phyloP scores from a whole-genome alignment of 2,329 filamentous ascomycete genomes.

The Arachnomyces sp. region DNA sequence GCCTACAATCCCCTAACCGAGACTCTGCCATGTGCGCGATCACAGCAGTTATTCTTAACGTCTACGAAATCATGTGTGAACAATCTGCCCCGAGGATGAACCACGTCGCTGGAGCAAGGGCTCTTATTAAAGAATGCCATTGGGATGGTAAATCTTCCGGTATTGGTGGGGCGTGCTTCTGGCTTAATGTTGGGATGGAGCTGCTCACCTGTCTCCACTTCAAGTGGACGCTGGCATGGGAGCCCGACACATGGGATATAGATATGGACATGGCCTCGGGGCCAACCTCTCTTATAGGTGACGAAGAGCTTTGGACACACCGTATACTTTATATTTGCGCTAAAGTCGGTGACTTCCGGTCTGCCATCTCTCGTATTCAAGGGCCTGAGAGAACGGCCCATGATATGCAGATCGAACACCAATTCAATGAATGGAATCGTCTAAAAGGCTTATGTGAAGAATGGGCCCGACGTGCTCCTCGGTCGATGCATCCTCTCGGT shows the following conservation, averaged over 20 bases:
- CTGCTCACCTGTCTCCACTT: conserved; percentile 79
- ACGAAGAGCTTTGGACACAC: conserved; percentile 80
- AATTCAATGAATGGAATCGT: conserved; percentile 66
- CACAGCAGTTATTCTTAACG: conserved; percentile 78
- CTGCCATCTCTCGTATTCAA: conserved; percentile 55
- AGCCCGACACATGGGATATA: conserved; percentile 82
- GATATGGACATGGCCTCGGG: conserved; percentile 62
- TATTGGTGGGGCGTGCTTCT: conserved; percentile 82
- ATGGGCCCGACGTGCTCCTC: conserved; percentile 71
- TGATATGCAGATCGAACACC: conserved; percentile 54
- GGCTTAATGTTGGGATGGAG: conserved; percentile 87
- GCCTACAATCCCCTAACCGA: conserved; percentile 73
- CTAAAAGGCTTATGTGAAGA: conserved; percentile 74
- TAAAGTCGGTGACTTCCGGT: conserved; percentile 78
- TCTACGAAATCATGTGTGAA: conserved; percentile 89
- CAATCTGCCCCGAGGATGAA: conserved; percentile 73
- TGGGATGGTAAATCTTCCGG: conserved; percentile 76
- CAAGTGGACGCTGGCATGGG: conserved; percentile 80
- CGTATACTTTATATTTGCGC: conserved; percentile 82
- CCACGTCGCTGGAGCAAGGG: conserved; percentile 76
- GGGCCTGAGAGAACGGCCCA: conserved; percentile 50
- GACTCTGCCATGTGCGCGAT: conserved; percentile 78
- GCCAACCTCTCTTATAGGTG: conserved; percentile 45
- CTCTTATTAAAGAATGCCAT: conserved; percentile 78
- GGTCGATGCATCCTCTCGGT: conserved; percentile 79